phyloP scores from a whole-genome alignment of 345 rosid genomes.

The Erucastrum elatum region DNA sequence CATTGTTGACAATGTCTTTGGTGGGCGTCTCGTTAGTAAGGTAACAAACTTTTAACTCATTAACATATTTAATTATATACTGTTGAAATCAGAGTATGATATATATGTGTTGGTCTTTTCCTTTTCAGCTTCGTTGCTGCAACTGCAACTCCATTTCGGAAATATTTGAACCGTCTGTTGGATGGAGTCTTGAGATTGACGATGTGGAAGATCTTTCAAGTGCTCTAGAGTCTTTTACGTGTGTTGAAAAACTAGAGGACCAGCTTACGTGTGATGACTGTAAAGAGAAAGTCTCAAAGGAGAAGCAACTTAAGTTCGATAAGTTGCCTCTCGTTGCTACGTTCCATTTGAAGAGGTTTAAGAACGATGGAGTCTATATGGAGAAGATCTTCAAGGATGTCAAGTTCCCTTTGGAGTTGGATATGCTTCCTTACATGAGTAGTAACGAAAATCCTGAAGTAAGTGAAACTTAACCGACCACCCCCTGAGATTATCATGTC shows the following conservation, averaged over 20 bases:
- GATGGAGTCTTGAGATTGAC: slow-evolving; percentile 76
- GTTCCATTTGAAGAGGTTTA: slow-evolving; percentile 91
- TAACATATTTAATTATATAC: neutral
- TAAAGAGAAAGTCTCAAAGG: slow-evolving; percentile 59
- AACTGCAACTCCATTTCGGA: slow-evolving; percentile 58
- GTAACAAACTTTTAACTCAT: slow-evolving; percentile 37
- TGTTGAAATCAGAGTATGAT: neutral
- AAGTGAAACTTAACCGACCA: slow-evolving; percentile 26
- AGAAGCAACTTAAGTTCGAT: slow-evolving; percentile 80
- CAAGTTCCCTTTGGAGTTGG: slow-evolving; percentile 74
- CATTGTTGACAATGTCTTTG: slow-evolving; percentile 67
- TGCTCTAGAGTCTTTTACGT: slow-evolving; percentile 75
- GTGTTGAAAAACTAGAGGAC: slow-evolving; percentile 75
- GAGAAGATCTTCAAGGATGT: slow-evolving; percentile 76
- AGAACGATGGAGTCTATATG: slow-evolving; percentile 58
- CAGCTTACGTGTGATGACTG: slow-evolving; percentile 67
- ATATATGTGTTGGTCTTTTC: neutral
- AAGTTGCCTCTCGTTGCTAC: slow-evolving; percentile 66
- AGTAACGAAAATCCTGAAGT: slow-evolving; percentile 43
- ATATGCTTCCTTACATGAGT: slow-evolving; percentile 66
- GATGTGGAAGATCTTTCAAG: slow-evolving; percentile 52
- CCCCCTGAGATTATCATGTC: neutral
- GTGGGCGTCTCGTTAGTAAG: slow-evolving; percentile 77
- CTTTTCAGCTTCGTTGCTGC: slow-evolving; percentile 66
- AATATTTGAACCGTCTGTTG: slow-evolving; percentile 61